Percentiles rank a stretch among this genome's conserved stretches.
These are phyloP conservation scores for Plenodomus tracheiphilus DNA, from an alignment of 2,329 filamentous ascomycete species.

Conservation along the genomic window DNA sequence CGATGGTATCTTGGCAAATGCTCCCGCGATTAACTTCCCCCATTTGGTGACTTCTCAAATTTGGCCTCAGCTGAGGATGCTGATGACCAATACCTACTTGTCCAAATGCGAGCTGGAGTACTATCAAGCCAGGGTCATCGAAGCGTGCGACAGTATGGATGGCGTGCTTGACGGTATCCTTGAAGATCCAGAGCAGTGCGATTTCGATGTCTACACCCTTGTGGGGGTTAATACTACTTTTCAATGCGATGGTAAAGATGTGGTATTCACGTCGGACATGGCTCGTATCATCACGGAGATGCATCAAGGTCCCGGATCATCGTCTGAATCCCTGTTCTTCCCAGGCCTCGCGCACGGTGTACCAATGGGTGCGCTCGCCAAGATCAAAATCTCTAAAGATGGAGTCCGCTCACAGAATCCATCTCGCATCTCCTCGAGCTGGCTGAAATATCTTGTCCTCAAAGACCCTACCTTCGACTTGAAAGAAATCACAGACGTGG, in stretches of 20 bases:
- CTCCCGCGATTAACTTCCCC: conserved; percentile 34
- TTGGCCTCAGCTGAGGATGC: conserved; percentile 36
- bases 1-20: conserved; percentile 41
- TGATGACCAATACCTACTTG: conserved; percentile 22
- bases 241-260: conserved; percentile 20
- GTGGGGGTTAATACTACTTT: conserved; percentile 14
- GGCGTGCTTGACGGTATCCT: conserved; percentile 40
- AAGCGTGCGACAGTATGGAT: conserved; percentile 33
- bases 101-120: conserved; percentile 34
- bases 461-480: conserved; percentile 16
- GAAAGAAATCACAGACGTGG: conserved; percentile 14
- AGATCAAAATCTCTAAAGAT: conserved; percentile 14
- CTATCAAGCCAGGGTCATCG: conserved; percentile 23
- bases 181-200: conserved; percentile 27
- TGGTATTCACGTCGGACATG: conserved; percentile 23
- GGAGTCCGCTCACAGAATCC: conserved; percentile 22
- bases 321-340: conserved; percentile 5
- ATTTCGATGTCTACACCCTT: conserved; percentile 21
- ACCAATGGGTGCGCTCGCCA: conserved; percentile 12
- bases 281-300: conserved; percentile 23
- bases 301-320: conserved; percentile 19
- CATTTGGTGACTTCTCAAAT: conserved; percentile 23
- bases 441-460: conserved; percentile 21
- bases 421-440: conserved; percentile 18
- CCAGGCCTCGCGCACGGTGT: conserved; percentile 20